Percentiles rank a stretch among this genome's conserved stretches.
Conservation (phyloP, 257 asterid species). For the Gentiana macrophylla region DNA sequence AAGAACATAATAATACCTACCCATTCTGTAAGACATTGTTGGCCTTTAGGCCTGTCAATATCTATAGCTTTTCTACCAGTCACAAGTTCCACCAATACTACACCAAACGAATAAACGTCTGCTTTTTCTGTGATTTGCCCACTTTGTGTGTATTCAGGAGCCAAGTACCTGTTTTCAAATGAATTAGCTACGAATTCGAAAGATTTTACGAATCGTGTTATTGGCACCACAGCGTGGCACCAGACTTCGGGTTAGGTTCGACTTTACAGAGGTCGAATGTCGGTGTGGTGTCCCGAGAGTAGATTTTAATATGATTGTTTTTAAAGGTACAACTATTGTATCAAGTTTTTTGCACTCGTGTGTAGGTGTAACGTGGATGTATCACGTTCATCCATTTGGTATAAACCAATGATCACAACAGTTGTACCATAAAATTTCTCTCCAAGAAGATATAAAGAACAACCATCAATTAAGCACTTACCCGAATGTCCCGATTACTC, state of each 20-base stretch:
- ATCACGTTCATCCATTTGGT: too few species aligned
- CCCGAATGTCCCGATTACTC: constrained; percentile 96
- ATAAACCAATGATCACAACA: too few species aligned
- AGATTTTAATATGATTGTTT: too few species aligned
- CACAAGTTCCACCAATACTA: constrained; percentile 84
- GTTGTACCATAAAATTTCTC: too few species aligned
- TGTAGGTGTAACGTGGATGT: too few species aligned
- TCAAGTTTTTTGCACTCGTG: too few species aligned
- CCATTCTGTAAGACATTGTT: constrained; percentile 96
- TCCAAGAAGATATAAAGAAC: neutral
- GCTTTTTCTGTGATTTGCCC: constrained; percentile 97
- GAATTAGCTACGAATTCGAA: neutral
- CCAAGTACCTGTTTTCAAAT: constrained; percentile 55
- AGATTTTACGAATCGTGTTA: neutral
- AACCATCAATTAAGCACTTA: constrained; percentile 10
- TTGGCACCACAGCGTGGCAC: neutral
- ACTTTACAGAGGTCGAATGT: too few species aligned
- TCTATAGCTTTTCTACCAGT: constrained; percentile 96
- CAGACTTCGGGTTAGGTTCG: too few species aligned
- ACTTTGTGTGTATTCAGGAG: constrained; percentile 98
- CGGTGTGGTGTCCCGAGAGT: too few species aligned
- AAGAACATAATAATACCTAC: constrained; percentile 22
- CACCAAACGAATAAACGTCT: constrained; percentile 93
- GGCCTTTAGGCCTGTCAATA: constrained; percentile 87
- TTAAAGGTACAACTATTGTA: too few species aligned